Evolutionary conservation across 108 stramenopile genomes (phyloP).

Genomic region (Pseudonitzschia pungens): DNA sequence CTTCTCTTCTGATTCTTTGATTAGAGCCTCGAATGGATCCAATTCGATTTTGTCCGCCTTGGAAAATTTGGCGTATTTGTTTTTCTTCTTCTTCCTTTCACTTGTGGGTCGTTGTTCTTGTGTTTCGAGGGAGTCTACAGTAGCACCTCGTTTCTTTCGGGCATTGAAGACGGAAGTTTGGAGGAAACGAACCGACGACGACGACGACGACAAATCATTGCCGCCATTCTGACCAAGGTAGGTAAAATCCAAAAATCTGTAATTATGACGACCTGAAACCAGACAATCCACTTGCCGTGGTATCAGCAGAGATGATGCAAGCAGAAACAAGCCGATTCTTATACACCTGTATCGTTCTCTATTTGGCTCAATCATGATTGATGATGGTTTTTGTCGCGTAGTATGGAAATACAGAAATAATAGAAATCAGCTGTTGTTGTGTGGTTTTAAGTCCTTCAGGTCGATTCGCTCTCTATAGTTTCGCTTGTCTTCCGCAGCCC

Average conservation of each 20-base stretch:
- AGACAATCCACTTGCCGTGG: background rate
- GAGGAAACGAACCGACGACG: background rate
- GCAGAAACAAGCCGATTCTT: background rate
- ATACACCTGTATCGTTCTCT: background rate
- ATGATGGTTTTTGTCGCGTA: background rate
- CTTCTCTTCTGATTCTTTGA: constrained; percentile 58
- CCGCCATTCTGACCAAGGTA: background rate
- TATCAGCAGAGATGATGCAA: background rate
- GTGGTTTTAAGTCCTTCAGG: background rate
- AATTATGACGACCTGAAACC: background rate
- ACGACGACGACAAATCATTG: background rate
- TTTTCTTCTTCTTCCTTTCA: constrained; percentile 54
- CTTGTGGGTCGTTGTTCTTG: background rate
- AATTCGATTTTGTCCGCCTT: constrained; percentile 47
- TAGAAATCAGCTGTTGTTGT: background rate
- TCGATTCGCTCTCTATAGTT: background rate
- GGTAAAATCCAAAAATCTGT: background rate
- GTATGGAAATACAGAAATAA: background rate
- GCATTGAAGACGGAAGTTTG: background rate
- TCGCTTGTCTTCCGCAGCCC: too few species aligned
- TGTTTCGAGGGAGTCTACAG: background rate
- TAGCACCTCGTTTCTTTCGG: background rate
- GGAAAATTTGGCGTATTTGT: constrained; percentile 78
- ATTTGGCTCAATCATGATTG: background rate
- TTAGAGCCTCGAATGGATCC: constrained; percentile 65